Evolutionary conservation across 2,329 filamentous ascomycete species (phyloP).

Genomic region (Rhynchosporium graminicola): DNA sequence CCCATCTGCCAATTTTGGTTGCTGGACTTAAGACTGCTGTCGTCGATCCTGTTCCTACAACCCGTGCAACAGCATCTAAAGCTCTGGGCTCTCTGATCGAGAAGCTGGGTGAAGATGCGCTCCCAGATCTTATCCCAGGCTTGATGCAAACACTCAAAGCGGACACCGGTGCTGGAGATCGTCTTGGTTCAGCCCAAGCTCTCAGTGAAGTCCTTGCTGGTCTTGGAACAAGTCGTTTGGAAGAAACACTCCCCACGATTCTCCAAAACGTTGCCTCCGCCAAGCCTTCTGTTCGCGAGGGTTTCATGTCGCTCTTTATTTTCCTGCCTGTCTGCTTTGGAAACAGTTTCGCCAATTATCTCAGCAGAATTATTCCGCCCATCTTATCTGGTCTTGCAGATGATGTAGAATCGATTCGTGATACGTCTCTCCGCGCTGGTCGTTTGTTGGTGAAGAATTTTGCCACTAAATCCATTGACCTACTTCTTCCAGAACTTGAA

Average conservation of each 20-base stretch:
- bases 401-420: constrained; percentile 93
- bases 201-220: constrained; percentile 95
- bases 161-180: constrained; percentile 92
- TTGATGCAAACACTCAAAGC: constrained; percentile 98
- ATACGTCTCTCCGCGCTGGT: constrained; percentile 92
- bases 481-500: constrained; percentile 91
- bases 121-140: constrained; percentile 95
- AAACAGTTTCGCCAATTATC: constrained; percentile 96
- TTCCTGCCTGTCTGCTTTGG: constrained; percentile 98
- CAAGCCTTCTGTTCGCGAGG: constrained; percentile 88
- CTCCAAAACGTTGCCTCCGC: constrained; percentile 92
- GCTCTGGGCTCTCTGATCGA: constrained; percentile 95
- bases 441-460: constrained; percentile 98
- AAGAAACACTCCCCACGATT: constrained; percentile 95
- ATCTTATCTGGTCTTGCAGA: constrained; percentile 94
- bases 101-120: constrained; percentile 93
- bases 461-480: constrained; percentile 88
- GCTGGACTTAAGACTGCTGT: constrained; percentile 85
- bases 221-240: constrained; percentile 85
- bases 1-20: constrained; percentile 89
- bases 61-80: constrained; percentile 92
- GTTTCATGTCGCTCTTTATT: constrained; percentile 99
- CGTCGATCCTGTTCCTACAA: constrained; percentile 94
- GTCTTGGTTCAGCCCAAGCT: constrained; percentile 93
- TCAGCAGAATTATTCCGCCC: constrained; percentile 91